Evolutionary conservation across 805 yeast genomes (phyloP).

Genomic region (Myxozyma sirexii): DNA sequence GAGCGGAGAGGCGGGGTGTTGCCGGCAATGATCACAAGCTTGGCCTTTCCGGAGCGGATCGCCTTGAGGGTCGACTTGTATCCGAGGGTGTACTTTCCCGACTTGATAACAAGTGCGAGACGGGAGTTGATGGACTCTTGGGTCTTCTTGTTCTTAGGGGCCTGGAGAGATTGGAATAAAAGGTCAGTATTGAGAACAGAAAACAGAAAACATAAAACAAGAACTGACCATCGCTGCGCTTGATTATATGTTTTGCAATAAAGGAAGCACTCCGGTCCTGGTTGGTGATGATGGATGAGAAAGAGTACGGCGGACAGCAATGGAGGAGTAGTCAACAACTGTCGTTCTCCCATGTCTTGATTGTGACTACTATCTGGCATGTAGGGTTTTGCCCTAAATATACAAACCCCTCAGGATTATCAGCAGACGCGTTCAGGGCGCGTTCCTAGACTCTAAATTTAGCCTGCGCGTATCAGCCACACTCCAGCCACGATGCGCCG

Average conservation of each 20-base stretch:
- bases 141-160: slow-evolving; percentile 68
- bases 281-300: no score
- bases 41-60: slow-evolving; percentile 98
- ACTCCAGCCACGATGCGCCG: no score
- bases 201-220: slow-evolving; percentile 4
- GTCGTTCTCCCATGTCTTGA: no score
- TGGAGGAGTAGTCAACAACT: no score
- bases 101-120: slow-evolving; percentile 96
- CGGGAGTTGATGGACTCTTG: slow-evolving; percentile 96
- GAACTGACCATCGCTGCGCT: slow-evolving; percentile 99
- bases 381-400: neutral
- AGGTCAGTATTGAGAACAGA: slow-evolving; percentile 6
- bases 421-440: neutral
- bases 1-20: slow-evolving; percentile 99
- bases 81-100: slow-evolving; percentile 99
- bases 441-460: neutral
- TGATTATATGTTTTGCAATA: slow-evolving; percentile 4
- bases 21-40: slow-evolving; percentile 96
- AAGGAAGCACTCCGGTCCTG: slow-evolving; percentile 83
- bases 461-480: neutral
- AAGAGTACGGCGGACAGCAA: no score
- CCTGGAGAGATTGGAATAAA: slow-evolving; percentile 12
- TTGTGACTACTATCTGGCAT: neutral
- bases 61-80: slow-evolving; percentile 99
- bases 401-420: neutral